Evolutionary conservation across 345 rosid genomes (phyloP), one percentile per base, ranked within the genome.

Genomic region (Trapa incisa): DNA sequence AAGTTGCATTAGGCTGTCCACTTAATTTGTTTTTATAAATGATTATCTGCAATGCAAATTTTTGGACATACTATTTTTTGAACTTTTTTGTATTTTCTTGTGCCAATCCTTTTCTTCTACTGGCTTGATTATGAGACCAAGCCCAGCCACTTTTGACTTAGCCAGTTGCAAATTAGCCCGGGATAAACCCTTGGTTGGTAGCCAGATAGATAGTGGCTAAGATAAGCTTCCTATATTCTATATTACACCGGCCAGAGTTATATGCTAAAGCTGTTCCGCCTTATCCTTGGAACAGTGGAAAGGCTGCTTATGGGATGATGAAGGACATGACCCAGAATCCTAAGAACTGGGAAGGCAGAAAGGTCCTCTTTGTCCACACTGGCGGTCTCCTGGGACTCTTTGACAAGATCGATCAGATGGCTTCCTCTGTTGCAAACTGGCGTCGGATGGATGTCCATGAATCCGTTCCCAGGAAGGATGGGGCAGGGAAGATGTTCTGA

Each of bases 401-500:
- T 32, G 97, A 93, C 70, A 90, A 90, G 82, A 89, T 81, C 17
- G 96, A 88, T 66, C 86, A 88, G 75, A 67, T 93, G 85, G 78
- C 80, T 61, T 47, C 96, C 4, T 78, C 82, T 64, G 74, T 93
- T 2, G 79, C 80, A 39, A 87, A 87, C 45, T 93, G 96, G 87
- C 64, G 65, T 14, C 74, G 91, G 33, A 81, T 93, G 97, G 92
- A 88, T 65, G 91, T 93, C 41, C 72, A 79, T 58, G 89, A 90
- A 76, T 84, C 96, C 11, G 81, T 86, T 63, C 90, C 89, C 2
- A 82, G 89, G 77, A 77, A 76, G 69, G 89, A 82, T 32, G 94
- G 96, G 37, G 61, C 68, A 14, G 98, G 92, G 35, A 93, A 93
- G 81, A 88, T 93, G 94, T 90, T 87, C 75, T 90, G 78, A 75